Evolutionary conservation across 331 rosid species (phyloP), one percentile per base, ranked within the genome.

Genomic region (Saraca asoca): DNA sequence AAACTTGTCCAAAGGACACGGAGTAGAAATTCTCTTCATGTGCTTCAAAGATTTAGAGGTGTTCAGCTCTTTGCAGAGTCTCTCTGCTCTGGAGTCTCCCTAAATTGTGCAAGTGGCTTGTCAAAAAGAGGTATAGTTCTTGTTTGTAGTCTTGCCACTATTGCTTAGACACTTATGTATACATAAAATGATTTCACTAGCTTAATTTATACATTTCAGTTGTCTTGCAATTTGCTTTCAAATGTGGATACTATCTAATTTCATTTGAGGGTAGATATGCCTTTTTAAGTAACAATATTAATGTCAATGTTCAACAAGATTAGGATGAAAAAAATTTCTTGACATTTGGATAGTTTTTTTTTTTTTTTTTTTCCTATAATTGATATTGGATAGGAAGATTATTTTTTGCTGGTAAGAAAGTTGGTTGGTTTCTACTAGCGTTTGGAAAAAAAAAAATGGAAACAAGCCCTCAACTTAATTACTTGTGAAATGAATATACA

Each of bases 21-120:
- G 39, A 78, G 78, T 75, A 85, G 79, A 70, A 81, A 88, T 78
- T 79, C 91, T 73, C 82, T 88, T 71, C 93, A 86, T 41, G 81
- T 88, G 62, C 95, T 94, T 70, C 97, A 90, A 73, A 88, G 97
- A 79, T 90, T 85, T 75, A 64, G 75, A 69, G 97, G 91, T 58
- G 72, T 81, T 80, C 89, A 85, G 63, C 82, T 83, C 80, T 88
- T 94, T 75, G 83, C 95, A n/a, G 81, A 82, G 34, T 88, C 97
- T 49, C 79, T 87, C 31, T 87, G 96, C 83, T 83, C 83, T 18
- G 91, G 91, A 51, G 62, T 73, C 74, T 86, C 91, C 43, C 12
- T 57, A 54, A 76, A 64, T 63, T 16, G 55, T 35, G 51, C 73
- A 64, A 65, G 53, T 58, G 74, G 68, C 19, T 14, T 77, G 8